Base-by-base conservation (phyloP, 495 filamentous ascomycete genomes). In the Hypomontagnella submonticulosa region DNA sequence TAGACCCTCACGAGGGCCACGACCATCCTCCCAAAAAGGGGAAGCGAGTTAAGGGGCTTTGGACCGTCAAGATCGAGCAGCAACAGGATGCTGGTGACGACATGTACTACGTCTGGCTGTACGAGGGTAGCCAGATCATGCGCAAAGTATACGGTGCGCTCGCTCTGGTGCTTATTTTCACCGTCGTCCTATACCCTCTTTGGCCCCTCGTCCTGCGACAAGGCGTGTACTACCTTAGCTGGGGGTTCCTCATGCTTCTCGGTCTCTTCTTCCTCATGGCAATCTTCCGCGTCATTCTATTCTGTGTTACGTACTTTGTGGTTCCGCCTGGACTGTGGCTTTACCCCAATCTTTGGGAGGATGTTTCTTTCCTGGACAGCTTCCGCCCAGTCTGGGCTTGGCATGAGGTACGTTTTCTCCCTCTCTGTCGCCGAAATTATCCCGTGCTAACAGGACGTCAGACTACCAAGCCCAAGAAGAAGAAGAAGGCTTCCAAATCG, bases 211-310 rank as follows among this genome's bases (percentile, higher is more conserved):
- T 91, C 75, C 75, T 98, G 79, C 85, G 96, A 66, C 87, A 94
- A 65, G 95, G 96, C 30, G 96, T 97, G 32, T 99, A 96, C 91
- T 98, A 99, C 78, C 83, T 98, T 46, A 94, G 90, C 80, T 96
- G 97, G 84, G 94, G 88, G 40, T 92, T 95, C 88, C 83, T 98
- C 70, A 91, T 92, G 19, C 82, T 98, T 51, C 86, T 99, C 37
- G 96, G 92, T 30, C 77, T 97, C 52, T 99, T 99, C 87, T 97
- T 99, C 77, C 90, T 87, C 69, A 97, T 99, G 94, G 88, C 94
- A 0, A 94, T 99, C 66, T 92, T 98, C 85, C 86, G 96, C 54
- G 82, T 98, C 16, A 96, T 98, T 52, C 79, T 99, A n/a, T 99
- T 98, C 79, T 89, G 89, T 69, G 77, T 94, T 73, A 98, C 96